phyloP scores from a whole-genome alignment of 179 eudicot species.

The Silene vulgaris region DNA sequence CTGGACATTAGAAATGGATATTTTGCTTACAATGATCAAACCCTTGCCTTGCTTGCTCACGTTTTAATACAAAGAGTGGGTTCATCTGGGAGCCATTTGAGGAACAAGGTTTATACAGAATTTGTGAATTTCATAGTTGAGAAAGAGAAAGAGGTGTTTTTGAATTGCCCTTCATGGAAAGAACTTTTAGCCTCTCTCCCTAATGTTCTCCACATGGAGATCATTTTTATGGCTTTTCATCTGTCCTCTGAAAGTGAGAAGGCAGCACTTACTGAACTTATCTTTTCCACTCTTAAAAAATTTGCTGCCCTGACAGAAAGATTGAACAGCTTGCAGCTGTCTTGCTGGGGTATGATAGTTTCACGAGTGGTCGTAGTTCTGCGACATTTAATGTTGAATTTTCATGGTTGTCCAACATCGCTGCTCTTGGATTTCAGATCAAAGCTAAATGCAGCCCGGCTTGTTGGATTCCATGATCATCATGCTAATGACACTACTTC shows the following conservation, averaged over 20 bases:
- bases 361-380: constrained; percentile 75
- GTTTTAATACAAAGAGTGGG: constrained; percentile 57
- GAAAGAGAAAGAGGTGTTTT: constrained; percentile 47
- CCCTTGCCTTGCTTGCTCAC: constrained; percentile 78
- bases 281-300: constrained; percentile 50
- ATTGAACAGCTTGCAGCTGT: constrained; percentile 47
- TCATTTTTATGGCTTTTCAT: constrained; percentile 84
- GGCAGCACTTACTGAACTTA: constrained; percentile 39
- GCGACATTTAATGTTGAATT: constrained; percentile 77
- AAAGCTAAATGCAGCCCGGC: constrained; percentile 54
- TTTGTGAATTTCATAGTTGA: constrained; percentile 56
- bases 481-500: constrained; percentile 34
- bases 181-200: constrained; percentile 69
- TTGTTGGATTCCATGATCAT: constrained; percentile 34
- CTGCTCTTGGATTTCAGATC: constrained; percentile 70
- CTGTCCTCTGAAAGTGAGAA: constrained; percentile 81
- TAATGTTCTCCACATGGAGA: constrained; percentile 77
- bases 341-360: constrained; percentile 77
- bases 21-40: constrained; percentile 67
- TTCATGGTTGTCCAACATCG: constrained; percentile 67
- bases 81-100: constrained; percentile 62
- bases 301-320: constrained; percentile 37
- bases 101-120: constrained; percentile 50
- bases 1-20: constrained; percentile 63
- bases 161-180: constrained; percentile 36